phyloP scores from a whole-genome alignment of 306 rosid species.

The Quercus aquifolioides region DNA sequence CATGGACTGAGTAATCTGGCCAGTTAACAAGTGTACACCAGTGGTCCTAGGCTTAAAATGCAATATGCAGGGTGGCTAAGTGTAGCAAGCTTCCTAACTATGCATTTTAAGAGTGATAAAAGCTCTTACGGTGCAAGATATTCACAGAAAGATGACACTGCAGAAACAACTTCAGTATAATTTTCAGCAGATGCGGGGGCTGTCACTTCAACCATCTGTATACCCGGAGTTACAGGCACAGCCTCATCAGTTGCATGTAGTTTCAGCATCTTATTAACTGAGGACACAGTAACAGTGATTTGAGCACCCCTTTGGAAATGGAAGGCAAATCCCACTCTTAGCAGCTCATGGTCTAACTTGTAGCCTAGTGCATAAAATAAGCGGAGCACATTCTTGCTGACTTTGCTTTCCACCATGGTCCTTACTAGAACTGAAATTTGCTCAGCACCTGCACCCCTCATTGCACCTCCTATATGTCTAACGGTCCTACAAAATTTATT shows the following conservation, averaged over 20 bases:
- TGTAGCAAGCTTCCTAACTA: not conserved
- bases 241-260: slow-evolving; percentile 89
- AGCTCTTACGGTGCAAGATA: slow-evolving; percentile 93
- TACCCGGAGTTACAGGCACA: slow-evolving; percentile 85
- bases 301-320: slow-evolving; percentile 68
- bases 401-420: slow-evolving; percentile 86
- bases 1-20: not conserved
- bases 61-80: not conserved
- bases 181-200: slow-evolving; percentile 86
- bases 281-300: slow-evolving; percentile 73
- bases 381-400: slow-evolving; percentile 81
- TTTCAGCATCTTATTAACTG: slow-evolving; percentile 86
- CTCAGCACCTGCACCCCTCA: slow-evolving; percentile 98
- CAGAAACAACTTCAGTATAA: slow-evolving; percentile 66
- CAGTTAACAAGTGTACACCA: not conserved
- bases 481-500: slow-evolving; percentile 56
- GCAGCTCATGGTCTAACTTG: slow-evolving; percentile 84
- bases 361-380: slow-evolving; percentile 80
- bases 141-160: slow-evolving; percentile 84
- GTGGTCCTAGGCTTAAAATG: not conserved
- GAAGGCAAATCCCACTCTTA: slow-evolving; percentile 83
- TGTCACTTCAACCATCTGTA: slow-evolving; percentile 93
- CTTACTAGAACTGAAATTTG: slow-evolving; percentile 89
- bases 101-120: not conserved
- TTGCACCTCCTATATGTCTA: slow-evolving; percentile 84